Percentiles rank a stretch among this genome's conserved stretches.
These are phyloP conservation scores for Phytophthora cryptogea DNA, from an alignment of 352 stramenopile species.

Conservation along the genomic window DNA sequence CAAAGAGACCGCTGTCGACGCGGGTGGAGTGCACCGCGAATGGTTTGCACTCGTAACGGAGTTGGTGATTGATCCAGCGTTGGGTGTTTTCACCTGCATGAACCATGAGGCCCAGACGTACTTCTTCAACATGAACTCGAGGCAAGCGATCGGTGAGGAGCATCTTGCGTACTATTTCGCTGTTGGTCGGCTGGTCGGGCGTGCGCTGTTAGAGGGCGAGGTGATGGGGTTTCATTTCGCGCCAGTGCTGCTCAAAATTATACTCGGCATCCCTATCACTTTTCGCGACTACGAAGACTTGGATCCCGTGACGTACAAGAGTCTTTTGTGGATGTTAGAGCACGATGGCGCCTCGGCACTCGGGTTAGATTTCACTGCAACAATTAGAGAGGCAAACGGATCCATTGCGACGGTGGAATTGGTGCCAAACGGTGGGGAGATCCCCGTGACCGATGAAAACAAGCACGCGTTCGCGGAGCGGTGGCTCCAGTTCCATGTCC, in stretches of 20 bases:
- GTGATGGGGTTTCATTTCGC: conserved; percentile 91
- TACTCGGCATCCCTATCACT: conserved; percentile 43
- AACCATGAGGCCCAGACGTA: conserved; percentile 53
- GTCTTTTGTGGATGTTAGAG: conserved; percentile 52
- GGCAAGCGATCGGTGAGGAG: conserved; percentile 30
- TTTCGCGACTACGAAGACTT: conserved; percentile 50
- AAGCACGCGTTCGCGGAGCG: conserved; percentile 88
- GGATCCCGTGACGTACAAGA: conserved; percentile 53
- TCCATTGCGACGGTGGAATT: conserved; percentile 42
- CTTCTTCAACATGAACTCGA: conserved; percentile 53
- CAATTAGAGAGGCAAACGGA: conserved; percentile 17
- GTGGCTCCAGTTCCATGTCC: conserved; percentile 89
- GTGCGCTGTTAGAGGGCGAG: conserved; percentile 83
- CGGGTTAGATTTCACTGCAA: conserved; percentile 48
- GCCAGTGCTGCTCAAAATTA: conserved; percentile 52
- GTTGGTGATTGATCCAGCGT: conserved; percentile 34
- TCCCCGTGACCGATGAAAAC: conserved; percentile 92
- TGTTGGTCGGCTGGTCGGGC: conserved; percentile 48
- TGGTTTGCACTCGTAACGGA: conserved; percentile 78
- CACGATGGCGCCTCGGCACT: conserved; percentile 44
- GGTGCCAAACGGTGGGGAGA: conserved; percentile 35
- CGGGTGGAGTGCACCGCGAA: conserved; percentile 78
- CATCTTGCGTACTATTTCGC: conserved; percentile 55
- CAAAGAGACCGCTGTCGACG: conserved; percentile 68
- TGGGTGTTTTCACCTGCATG: conserved; percentile 49